Conservation (phyloP, 2,329 filamentous ascomycete species). For the Paradendryphiella salina region DNA sequence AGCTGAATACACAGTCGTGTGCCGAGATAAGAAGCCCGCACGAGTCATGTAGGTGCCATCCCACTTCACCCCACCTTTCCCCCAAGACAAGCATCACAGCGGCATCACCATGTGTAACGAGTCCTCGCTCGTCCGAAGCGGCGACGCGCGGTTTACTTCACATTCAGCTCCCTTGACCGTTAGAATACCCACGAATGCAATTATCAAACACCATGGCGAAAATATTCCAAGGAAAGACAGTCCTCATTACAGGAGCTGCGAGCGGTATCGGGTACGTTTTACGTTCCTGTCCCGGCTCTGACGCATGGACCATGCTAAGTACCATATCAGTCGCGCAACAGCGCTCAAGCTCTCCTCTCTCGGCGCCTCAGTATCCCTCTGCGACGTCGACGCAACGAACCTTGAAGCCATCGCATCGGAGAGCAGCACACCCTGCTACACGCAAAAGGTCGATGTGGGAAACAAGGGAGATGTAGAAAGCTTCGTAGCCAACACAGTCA, state of each 20-base stretch:
- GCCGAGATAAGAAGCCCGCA: background rate
- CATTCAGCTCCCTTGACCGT: background rate
- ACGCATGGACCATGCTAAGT: constrained; percentile 1
- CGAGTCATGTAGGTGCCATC: constrained; percentile 38
- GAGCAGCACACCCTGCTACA: constrained; percentile 37
- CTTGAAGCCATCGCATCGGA: constrained; percentile 46
- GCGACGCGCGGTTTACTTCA: background rate
- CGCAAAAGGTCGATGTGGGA: constrained; percentile 52
- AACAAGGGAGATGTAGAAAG: constrained; percentile 49
- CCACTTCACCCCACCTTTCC: constrained; percentile 44
- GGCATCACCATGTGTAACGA: constrained; percentile 12
- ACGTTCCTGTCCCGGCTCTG: background rate
- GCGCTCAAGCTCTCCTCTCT: constrained; percentile 54
- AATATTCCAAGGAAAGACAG: constrained; percentile 37
- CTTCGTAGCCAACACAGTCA: constrained; percentile 47
- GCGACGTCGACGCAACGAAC: constrained; percentile 46
- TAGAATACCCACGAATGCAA: too few species aligned
- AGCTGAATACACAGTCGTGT: background rate
- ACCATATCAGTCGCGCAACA: constrained; percentile 46
- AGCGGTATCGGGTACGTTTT: constrained; percentile 53
- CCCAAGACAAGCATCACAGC: constrained; percentile 21
- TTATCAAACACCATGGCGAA: constrained; percentile 24
- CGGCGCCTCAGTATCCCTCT: constrained; percentile 46
- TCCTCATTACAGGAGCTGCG: constrained; percentile 39
- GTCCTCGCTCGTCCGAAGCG: background rate